Conservation (phyloP, 2,329 filamentous ascomycete species). For the Pseudogymnoascus sp. region DNA sequence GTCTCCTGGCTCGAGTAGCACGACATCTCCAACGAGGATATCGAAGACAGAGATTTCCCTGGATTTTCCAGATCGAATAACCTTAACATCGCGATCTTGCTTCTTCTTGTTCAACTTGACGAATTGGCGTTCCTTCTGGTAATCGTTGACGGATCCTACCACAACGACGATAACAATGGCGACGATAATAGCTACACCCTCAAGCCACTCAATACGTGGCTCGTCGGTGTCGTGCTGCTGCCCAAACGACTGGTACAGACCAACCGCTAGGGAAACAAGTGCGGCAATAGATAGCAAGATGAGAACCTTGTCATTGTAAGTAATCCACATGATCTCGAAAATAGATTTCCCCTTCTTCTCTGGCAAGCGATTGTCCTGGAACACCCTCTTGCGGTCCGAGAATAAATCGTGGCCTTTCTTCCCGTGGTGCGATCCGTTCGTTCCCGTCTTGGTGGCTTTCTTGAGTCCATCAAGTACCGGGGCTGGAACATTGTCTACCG, state of each 20-base stretch:
- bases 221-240: constrained; percentile 41
- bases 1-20: constrained; percentile 68
- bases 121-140: constrained; percentile 76
- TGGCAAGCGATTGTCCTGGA: constrained; percentile 61
- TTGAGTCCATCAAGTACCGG: constrained; percentile 16
- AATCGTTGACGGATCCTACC: constrained; percentile 74
- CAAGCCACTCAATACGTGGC: constrained; percentile 69
- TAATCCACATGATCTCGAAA: constrained; percentile 67
- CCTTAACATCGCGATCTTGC: constrained; percentile 67
- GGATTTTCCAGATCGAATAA: constrained; percentile 67
- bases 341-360: constrained; percentile 65
- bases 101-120: constrained; percentile 77
- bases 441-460: neutral
- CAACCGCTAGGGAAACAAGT: constrained; percentile 66
- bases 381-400: constrained; percentile 62
- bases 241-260: constrained; percentile 66
- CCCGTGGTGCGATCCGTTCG: neutral
- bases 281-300: constrained; percentile 67
- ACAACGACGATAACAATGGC: constrained; percentile 71
- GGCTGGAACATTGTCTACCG: constrained; percentile 54
- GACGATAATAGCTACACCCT: constrained; percentile 72
- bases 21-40: constrained; percentile 66
- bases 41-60: constrained; percentile 65
- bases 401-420: constrained; percentile 35
- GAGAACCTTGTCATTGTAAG: constrained; percentile 75